Conservation (phyloP, 2,329 filamentous ascomycete species). For the Fusarium musae region DNA sequence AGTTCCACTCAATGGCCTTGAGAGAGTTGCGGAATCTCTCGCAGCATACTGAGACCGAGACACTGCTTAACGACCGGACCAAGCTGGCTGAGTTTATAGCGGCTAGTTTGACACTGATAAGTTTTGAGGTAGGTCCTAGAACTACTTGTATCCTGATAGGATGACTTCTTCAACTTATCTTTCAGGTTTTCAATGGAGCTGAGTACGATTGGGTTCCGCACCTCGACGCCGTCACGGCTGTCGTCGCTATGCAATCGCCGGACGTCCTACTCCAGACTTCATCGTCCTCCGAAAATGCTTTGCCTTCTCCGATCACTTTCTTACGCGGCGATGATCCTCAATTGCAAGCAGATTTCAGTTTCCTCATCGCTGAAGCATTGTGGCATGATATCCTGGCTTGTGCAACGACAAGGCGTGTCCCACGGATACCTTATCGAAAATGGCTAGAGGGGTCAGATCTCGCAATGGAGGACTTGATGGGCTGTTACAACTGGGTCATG, state of each 20-base stretch:
- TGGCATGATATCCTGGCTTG: not conserved
- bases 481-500: not conserved
- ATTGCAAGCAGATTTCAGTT: not conserved
- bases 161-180: rapidly evolving
- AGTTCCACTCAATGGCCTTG: not conserved
- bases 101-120: not conserved
- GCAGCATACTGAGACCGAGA: not conserved
- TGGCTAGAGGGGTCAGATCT: not conserved
- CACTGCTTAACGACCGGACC: not conserved
- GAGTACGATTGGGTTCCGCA: not conserved
- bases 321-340: rapidly evolving
- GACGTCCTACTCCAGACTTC: not conserved
- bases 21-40: not conserved
- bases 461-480: not conserved
- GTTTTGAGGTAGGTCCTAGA: not conserved
- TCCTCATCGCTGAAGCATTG: not conserved
- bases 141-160: rapidly evolving
- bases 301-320: not conserved
- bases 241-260: not conserved
- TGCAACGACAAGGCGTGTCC: not conserved
- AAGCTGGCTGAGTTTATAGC: not conserved
- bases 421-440: not conserved
- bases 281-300: too few species aligned
- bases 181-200: not conserved
- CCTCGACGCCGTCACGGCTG: not conserved